Evolutionary conservation across 257 asterid genomes (phyloP).

Genomic region (Ilex aquifolium): DNA sequence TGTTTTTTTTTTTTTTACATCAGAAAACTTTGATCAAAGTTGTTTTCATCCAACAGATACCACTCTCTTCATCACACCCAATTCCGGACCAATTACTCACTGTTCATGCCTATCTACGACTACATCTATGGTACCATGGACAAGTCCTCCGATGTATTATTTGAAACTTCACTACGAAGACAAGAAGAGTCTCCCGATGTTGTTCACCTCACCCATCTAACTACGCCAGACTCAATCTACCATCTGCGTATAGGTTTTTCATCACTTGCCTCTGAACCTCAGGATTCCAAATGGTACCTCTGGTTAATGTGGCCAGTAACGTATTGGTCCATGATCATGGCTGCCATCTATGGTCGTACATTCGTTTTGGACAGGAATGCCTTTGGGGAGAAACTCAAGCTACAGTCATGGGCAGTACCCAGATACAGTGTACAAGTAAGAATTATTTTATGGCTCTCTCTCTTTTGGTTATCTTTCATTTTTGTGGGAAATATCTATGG

Average conservation of each 20-base stretch:
- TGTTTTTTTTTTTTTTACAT: too few species aligned
- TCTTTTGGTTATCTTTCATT: too few species aligned
- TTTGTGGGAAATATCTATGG: too few species aligned
- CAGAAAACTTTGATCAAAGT: too few species aligned
- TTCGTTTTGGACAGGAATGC: constrained; percentile 32
- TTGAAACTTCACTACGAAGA: constrained; percentile 33
- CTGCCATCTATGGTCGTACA: constrained; percentile 22
- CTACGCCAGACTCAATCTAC: constrained; percentile 51
- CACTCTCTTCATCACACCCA: constrained; percentile 68
- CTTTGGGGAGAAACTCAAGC: constrained; percentile 26
- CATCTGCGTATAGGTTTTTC: constrained; percentile 57
- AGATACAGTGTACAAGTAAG: constrained; percentile 43
- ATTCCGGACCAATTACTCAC: constrained; percentile 49
- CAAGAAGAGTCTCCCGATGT: constrained; percentile 41
- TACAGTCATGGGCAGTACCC: constrained; percentile 55
- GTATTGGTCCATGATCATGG: constrained; percentile 30
- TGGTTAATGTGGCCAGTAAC: constrained; percentile 38
- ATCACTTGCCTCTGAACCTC: constrained; percentile 54
- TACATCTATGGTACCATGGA: constrained; percentile 48
- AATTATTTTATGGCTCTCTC: not conserved
- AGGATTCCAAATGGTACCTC: not conserved
- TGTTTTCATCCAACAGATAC: constrained; percentile 24
- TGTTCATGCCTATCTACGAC: constrained; percentile 67
- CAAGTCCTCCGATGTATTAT: constrained; percentile 27
- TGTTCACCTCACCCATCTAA: constrained; percentile 52